phyloP scores from a whole-genome alignment of 2,329 filamentous ascomycete species.

The Pochonia chlamydosporia region DNA sequence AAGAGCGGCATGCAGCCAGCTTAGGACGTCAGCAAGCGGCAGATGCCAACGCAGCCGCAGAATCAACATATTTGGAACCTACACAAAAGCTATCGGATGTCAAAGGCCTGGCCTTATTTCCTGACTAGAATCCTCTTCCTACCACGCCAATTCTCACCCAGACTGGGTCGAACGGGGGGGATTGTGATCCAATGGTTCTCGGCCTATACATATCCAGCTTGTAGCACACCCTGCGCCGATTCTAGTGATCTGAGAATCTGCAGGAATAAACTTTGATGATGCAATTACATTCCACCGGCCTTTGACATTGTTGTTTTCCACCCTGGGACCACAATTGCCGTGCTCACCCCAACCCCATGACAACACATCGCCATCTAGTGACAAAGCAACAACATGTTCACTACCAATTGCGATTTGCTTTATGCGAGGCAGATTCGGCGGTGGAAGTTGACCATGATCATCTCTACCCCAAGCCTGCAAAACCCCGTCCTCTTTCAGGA shows the following conservation, averaged over 20 bases:
- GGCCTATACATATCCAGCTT: conserved; percentile 62
- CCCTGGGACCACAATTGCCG: conserved; percentile 80
- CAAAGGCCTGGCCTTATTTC: conserved; percentile 38
- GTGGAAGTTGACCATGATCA: conserved; percentile 77
- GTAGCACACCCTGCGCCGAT: conserved; percentile 88
- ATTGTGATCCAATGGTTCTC: not conserved
- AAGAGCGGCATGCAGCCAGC: conserved; percentile 16
- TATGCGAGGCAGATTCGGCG: conserved; percentile 52
- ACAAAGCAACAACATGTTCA: conserved; percentile 78
- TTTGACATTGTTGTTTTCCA: conserved; percentile 60
- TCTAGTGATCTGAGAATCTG: conserved; percentile 45
- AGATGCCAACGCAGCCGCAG: conserved; percentile 17
- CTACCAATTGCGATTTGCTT: conserved; percentile 73
- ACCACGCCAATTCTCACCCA: too few species aligned
- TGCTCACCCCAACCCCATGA: conserved; percentile 98
- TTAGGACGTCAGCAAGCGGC: conserved; percentile 14
- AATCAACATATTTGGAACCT: conserved; percentile 49
- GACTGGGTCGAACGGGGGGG: not conserved
- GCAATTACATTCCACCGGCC: conserved; percentile 63
- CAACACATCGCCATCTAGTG: conserved; percentile 59
- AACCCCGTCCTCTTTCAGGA: conserved; percentile 55
- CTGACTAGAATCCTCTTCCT: conserved; percentile 28
- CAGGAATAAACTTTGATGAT: conserved; percentile 47
- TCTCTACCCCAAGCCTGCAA: conserved; percentile 75
- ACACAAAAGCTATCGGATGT: conserved; percentile 71